Base-by-base conservation (phyloP, 176 grass and related monocot species). In the Poa pratensis region DNA sequence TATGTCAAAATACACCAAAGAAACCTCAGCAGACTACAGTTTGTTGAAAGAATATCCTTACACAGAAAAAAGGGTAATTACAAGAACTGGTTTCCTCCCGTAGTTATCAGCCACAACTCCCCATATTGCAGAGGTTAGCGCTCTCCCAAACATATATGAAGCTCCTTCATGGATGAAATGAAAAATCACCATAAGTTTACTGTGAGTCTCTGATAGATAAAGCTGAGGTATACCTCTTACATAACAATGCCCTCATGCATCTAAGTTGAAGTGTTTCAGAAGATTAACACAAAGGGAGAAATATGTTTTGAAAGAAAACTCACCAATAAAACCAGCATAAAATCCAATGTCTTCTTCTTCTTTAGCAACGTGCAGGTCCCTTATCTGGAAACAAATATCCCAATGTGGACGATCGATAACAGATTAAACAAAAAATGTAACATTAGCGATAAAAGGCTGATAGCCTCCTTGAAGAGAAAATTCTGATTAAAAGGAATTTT, bases 301-400 rank as follows among this genome's bases (percentile, higher is more conserved):
- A 15, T 5, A 67, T 26, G 26, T 76, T 79, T 79, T 46, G 15
- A 22, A 80, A 80, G 59, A 58, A 19, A 80, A 85, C 92, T 81
- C 76, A 94, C 92, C 92, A 40, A 91, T 80, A 89, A 91, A 94
- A 81, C 92, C 92, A 80, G 92, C 92, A 54, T 94, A 94, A 80
- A 94, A 94, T 75, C 92, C 92, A 73, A 94, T 94, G 81, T 94
- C 92, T 89, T 94, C 80, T 80, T 86, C 84, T 73, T 86, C 20
- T 86, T 88, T 87, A 54, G 92, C 92, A 91, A 94, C 64, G 66
- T 89, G 61, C 54, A 94, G 82, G 58, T 91, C 88, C 49, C 89
- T 84, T 86, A 94, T 94, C 92, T 91, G 69, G 15, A 87, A 71
- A 57, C 6, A 46, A 59, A 76, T 40, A 58, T 40, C 20, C n/a